phyloP scores from a whole-genome alignment of 176 grass and related monocot species.

The Hsuehochloa calcarea region DNA sequence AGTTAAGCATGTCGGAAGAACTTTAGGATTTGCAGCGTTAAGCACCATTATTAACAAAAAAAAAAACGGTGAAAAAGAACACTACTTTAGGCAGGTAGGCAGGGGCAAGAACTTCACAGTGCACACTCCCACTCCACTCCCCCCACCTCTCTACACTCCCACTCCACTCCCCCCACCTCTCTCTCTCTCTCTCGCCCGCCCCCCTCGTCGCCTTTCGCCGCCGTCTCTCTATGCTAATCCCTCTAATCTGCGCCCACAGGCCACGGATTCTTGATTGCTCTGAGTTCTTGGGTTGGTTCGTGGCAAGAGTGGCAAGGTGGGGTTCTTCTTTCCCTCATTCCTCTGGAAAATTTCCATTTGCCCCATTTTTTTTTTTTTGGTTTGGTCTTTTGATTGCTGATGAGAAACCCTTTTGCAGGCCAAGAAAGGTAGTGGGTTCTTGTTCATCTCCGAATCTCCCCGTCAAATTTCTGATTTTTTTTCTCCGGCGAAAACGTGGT shows the following conservation, averaged over 20 bases:
- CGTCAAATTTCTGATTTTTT: background rate
- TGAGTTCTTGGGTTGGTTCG: constrained; percentile 23
- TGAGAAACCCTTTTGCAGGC: constrained; percentile 28
- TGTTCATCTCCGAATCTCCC: constrained; percentile 1
- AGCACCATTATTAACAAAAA: constrained; percentile 29
- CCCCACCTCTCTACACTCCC: background rate
- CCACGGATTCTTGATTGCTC: background rate
- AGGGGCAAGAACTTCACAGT: background rate
- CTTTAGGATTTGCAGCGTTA: constrained; percentile 5
- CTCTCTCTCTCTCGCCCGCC: background rate
- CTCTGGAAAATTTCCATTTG: background rate
- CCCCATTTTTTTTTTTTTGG: constrained; percentile 13
- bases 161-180: background rate
- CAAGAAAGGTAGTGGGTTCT: constrained; percentile 26
- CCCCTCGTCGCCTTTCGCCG: constrained; percentile 43
- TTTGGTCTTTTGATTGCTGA: background rate
- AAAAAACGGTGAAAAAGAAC: background rate
- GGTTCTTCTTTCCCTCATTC: background rate
- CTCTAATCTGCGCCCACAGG: background rate
- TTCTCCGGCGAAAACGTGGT: background rate
- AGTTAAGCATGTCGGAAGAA: constrained; percentile 19
- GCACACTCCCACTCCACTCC: background rate
- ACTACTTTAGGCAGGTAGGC: background rate
- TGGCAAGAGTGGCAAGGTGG: constrained; percentile 18
- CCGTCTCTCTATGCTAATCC: constrained; percentile 31